Percentiles rank a stretch among this genome's conserved stretches.
Conservation (phyloP, 257 asterid species). For the Nemophila menziesii region DNA sequence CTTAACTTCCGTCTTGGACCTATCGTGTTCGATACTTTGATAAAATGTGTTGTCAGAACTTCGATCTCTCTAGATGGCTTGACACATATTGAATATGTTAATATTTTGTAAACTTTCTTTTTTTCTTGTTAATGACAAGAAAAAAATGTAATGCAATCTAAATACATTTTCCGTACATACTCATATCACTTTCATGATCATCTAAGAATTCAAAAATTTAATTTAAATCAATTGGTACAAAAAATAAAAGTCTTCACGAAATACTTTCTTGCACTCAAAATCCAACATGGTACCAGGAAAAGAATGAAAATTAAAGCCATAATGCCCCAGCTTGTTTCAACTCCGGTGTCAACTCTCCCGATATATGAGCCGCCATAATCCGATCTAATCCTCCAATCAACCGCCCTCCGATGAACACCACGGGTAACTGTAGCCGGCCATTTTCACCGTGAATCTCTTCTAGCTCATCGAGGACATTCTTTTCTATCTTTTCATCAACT, state of each 20-base stretch:
- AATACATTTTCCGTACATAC: no score
- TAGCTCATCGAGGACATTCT: constrained; percentile 16
- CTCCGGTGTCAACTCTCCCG: constrained; percentile 49
- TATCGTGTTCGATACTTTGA: no score
- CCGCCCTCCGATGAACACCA: constrained; percentile 45
- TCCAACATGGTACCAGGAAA: neutral
- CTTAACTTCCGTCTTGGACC: no score
- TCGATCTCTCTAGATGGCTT: no score
- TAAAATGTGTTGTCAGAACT: no score
- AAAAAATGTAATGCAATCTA: no score
- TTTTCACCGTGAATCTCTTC: constrained; percentile 4
- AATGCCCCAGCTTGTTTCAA: constrained; percentile 62
- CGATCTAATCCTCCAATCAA: constrained; percentile 68
- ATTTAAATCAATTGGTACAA: neutral
- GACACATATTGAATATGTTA: no score
- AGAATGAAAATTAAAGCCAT: constrained; percentile 31
- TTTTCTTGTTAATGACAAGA: no score
- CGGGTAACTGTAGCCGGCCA: constrained; percentile 28
- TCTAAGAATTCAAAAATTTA: neutral
- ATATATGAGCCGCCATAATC: constrained; percentile 46
- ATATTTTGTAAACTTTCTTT: no score
- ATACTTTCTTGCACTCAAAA: neutral
- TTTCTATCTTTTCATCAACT: constrained; percentile 28
- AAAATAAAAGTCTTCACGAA: neutral
- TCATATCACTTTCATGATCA: neutral